phyloP scores from a whole-genome alignment of 2,329 filamentous ascomycete genomes.

The Aspergillus oerlinghausenensis region DNA sequence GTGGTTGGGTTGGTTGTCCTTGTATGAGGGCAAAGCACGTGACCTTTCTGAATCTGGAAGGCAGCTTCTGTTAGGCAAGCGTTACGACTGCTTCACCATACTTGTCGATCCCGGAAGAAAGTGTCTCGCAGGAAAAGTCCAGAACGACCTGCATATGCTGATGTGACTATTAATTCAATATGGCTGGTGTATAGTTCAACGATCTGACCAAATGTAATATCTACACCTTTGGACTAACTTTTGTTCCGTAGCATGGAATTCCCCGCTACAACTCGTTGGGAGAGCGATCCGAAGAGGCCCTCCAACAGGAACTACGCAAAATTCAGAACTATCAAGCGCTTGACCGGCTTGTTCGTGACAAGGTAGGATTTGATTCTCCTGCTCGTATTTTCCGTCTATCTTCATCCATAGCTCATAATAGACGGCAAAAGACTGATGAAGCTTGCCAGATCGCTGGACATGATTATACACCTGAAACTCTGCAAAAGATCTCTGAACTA shows the following conservation, averaged over 20 bases:
- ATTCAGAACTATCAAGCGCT: slow-evolving; percentile 72
- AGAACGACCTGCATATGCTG: not conserved
- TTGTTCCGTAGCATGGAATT: slow-evolving; percentile 68
- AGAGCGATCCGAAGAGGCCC: slow-evolving; percentile 64
- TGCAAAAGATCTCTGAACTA: slow-evolving; percentile 42
- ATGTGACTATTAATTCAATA: slow-evolving; percentile 9
- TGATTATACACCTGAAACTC: slow-evolving; percentile 39
- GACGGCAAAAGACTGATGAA: not conserved
- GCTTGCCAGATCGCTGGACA: slow-evolving; percentile 32
- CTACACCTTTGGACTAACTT: slow-evolving; percentile 8
- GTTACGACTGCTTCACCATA: not conserved
- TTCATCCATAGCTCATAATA: not conserved
- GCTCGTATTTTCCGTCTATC: not conserved
- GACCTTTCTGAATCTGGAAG: not conserved
- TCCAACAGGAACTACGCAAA: slow-evolving; percentile 66
- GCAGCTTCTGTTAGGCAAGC: not conserved
- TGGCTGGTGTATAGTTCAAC: slow-evolving; percentile 28
- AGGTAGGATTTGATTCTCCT: slow-evolving; percentile 43
- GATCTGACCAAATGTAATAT: not conserved
- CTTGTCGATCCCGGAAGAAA: not conserved
- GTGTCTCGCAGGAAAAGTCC: not conserved
- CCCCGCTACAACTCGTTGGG: slow-evolving; percentile 59
- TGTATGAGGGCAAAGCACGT: slow-evolving; percentile 1
- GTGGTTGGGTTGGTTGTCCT: slow-evolving; percentile 9
- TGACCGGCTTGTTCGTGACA: slow-evolving; percentile 62